Evolutionary conservation across 2,329 filamentous ascomycete genomes (phyloP).

Genomic region (Colletotrichum zoysiae): DNA sequence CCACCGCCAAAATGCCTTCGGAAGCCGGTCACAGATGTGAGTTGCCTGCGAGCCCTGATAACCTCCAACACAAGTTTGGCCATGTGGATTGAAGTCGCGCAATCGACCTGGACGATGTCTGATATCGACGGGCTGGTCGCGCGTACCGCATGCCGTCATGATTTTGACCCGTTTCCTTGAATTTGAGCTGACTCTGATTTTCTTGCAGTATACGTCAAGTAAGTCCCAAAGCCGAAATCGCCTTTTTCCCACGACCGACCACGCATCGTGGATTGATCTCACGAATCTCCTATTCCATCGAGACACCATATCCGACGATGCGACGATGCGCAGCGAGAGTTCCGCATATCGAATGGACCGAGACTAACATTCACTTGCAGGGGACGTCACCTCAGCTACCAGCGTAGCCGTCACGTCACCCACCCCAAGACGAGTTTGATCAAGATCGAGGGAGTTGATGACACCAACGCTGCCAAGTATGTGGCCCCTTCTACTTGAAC

Average conservation of each 20-base stretch:
- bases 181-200: slow-evolving; percentile 53
- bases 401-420: slow-evolving; percentile 92
- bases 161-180: neutral
- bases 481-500: slow-evolving; percentile 49
- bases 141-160: slow-evolving; percentile 15
- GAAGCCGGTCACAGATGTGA: slow-evolving; percentile 91
- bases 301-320: slow-evolving; percentile 11
- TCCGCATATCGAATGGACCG: slow-evolving; percentile 1
- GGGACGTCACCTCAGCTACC: slow-evolving; percentile 98
- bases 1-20: slow-evolving; percentile 83
- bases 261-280: slow-evolving; percentile 15
- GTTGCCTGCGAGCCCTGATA: slow-evolving; percentile 55
- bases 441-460: slow-evolving; percentile 98
- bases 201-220: slow-evolving; percentile 86
- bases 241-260: slow-evolving; percentile 16
- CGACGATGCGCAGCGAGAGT: slow-evolving; percentile 5
- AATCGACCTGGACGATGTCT: neutral
- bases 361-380: slow-evolving; percentile 57
- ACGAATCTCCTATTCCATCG: slow-evolving; percentile 11
- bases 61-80: slow-evolving; percentile 6
- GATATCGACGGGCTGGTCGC: neutral
- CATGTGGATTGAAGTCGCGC: slow-evolving; percentile 12
- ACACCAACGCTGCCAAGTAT: slow-evolving; percentile 88
- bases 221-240: slow-evolving; percentile 61
- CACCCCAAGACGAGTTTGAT: slow-evolving; percentile 93